Conservation (phyloP, 768 basidiomycete species). For the Kwoniella shandongensis region DNA sequence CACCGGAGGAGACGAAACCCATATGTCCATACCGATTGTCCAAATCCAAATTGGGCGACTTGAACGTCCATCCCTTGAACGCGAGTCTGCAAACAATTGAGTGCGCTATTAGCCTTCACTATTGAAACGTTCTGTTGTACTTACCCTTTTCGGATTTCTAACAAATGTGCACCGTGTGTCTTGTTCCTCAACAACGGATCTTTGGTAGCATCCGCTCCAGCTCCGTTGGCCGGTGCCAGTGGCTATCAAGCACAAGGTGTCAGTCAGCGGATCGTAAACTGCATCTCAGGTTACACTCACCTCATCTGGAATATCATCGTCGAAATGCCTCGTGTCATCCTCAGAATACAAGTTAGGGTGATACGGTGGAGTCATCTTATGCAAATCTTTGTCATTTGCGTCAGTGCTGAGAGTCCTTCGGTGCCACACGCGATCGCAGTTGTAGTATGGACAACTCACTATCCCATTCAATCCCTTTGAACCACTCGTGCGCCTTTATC, state of each 20-base stretch:
- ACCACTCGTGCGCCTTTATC: conserved; percentile 90
- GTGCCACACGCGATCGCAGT: too few species aligned
- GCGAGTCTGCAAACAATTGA: conserved; percentile 40
- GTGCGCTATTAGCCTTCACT: neutral
- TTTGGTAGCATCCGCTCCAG: conserved; percentile 71
- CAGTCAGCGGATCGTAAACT: too few species aligned
- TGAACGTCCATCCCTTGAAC: conserved; percentile 54
- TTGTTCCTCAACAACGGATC: conserved; percentile 86
- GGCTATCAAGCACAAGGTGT: conserved; percentile 59
- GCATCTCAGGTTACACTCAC: conserved; percentile 56
- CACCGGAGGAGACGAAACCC: conserved; percentile 8
- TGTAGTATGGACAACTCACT: conserved; percentile 47
- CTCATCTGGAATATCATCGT: conserved; percentile 88
- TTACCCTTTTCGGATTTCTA: conserved; percentile 78
- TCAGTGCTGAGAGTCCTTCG: too few species aligned
- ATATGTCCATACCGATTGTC: conserved; percentile 38
- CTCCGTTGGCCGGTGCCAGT: conserved; percentile 83
- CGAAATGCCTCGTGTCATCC: conserved; percentile 92
- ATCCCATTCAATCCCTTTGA: conserved; percentile 84
- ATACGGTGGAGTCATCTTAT: conserved; percentile 81
- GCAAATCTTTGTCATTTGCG: too few species aligned
- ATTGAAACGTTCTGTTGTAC: conserved; percentile 1
- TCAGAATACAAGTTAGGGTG: conserved; percentile 76
- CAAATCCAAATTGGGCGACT: conserved; percentile 27
- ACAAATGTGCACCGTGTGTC: conserved; percentile 77